Conservation (phyloP, 2,329 filamentous ascomycete genomes). For the Nothophoma quercina region DNA sequence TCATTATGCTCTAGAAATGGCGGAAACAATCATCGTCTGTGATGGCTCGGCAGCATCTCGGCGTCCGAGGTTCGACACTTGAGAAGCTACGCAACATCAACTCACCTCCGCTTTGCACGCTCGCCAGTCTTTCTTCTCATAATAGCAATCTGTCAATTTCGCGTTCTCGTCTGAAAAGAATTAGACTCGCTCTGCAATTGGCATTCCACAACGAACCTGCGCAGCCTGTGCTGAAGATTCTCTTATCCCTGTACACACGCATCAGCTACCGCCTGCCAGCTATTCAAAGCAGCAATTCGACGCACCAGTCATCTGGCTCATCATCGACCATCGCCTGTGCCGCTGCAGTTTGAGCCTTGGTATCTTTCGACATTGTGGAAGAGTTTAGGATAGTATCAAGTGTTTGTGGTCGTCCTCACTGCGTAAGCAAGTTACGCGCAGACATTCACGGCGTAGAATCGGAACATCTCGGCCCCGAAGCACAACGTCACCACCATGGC, state of each 20-base stretch:
- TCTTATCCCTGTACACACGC: conserved; percentile 77
- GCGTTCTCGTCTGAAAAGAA: conserved; percentile 75
- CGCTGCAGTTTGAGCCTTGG: conserved; percentile 49
- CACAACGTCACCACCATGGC: conserved; percentile 61
- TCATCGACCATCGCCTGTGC: conserved; percentile 70
- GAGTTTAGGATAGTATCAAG: conserved; percentile 5
- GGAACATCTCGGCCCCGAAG: conserved; percentile 39
- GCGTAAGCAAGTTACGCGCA: conserved; percentile 12
- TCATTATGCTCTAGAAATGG: not conserved
- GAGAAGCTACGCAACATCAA: conserved; percentile 22
- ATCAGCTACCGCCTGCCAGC: conserved; percentile 3
- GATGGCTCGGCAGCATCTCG: conserved; percentile 39
- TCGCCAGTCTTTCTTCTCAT: conserved; percentile 95
- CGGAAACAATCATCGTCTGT: conserved; percentile 7
- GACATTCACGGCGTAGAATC: conserved; percentile 32
- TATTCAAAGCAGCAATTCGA: conserved; percentile 31
- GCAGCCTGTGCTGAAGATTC: conserved; percentile 96
- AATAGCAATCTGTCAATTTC: conserved; percentile 94
- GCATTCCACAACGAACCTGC: conserved; percentile 65
- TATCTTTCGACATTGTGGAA: conserved; percentile 64
- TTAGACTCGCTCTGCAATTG: not conserved
- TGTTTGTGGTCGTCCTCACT: conserved; percentile 10
- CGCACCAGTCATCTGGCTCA: conserved; percentile 94
- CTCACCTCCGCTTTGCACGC: conserved; percentile 86
- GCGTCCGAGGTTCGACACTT: conserved; percentile 23